Percentiles rank a stretch among this genome's conserved stretches.
Conservation (phyloP, 179 eudicot species). For the Spinacia oleracea region DNA sequence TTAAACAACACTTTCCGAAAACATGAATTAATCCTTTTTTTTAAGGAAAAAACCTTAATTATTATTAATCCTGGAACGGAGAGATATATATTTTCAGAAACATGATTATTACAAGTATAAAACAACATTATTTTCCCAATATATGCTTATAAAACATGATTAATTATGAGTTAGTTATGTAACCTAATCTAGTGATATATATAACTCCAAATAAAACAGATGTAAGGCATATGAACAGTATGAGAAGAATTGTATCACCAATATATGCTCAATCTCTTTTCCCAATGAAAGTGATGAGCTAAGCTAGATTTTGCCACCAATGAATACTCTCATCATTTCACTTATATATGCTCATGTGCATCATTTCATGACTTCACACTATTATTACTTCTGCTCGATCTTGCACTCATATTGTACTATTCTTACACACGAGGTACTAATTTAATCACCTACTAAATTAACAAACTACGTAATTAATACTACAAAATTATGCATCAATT, state of each 20-base stretch:
- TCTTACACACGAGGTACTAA: conserved; percentile 14
- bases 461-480: too few species aligned
- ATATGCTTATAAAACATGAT: too few species aligned
- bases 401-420: conserved; percentile 29
- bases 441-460: too few species aligned
- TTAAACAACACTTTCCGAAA: too few species aligned
- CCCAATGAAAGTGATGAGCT: conserved; percentile 35
- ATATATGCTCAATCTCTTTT: conserved; percentile 15
- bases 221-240: not conserved
- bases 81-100: too few species aligned
- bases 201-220: not conserved
- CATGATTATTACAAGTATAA: too few species aligned
- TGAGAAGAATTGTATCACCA: not conserved
- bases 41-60: too few species aligned
- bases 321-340: conserved; percentile 31
- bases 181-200: not conserved
- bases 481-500: too few species aligned
- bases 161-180: too few species aligned
- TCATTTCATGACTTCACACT: conserved; percentile 39
- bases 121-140: too few species aligned
- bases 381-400: conserved; percentile 33
- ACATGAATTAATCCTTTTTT: too few species aligned
- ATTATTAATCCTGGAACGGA: too few species aligned
- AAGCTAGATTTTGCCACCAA: conserved; percentile 32
- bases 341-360: conserved; percentile 39